Evolutionary conservation across 1,139 yeast species (phyloP), one percentile per base, ranked within the genome.

Genomic region (Candida glucosophila): DNA sequence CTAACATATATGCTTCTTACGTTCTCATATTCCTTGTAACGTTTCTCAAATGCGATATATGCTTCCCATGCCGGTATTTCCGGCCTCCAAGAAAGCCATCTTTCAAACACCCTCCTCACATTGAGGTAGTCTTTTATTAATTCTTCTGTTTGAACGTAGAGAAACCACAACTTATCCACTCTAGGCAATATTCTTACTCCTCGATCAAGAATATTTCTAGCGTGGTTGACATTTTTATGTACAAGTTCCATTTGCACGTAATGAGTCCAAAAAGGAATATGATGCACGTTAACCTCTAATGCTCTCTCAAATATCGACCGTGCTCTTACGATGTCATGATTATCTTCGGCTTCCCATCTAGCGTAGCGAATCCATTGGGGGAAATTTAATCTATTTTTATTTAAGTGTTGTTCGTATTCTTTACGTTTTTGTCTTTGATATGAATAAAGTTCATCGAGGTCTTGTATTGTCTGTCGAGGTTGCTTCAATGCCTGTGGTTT

Each of bases 301-400:
- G 95, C 95, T 27, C 98, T 62, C 50, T 90, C 98, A 52, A 79
- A 82, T 8, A 90, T 65, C 0, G 95, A 83, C 30, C 97, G 58
- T 0, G 94, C 95, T 17, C 81, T 52, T 6, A 65, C 61, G 40
- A 71, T 65, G 44, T 90, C 95, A 32, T 74, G 77, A 41, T 61
- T 62, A 29, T 83, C 88, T 5, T 79, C 81, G 9, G 76, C 51
- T 48, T 90, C 98, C 74, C 90, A 85, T 33, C 69, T 73, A 1
- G 96, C 97, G 49, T 90, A 90, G 28, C 96, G 62, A 48, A 85
- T 65, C 97, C 97, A 90, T 46, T 88, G 95, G 3, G 86, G 80
- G 41, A 70, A 67, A 42, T 86, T 86, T 20, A 79, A 67, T 32
- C 94, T 58, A 45, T 90, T 88, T 40, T 90, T 67, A 38, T 92